A percentile compares a stretch with the other conserved stretches of the same genome.
Evolutionary conservation across 2,329 filamentous ascomycete species (phyloP).

Genomic region (Ceratocystiopsis sp.): DNA sequence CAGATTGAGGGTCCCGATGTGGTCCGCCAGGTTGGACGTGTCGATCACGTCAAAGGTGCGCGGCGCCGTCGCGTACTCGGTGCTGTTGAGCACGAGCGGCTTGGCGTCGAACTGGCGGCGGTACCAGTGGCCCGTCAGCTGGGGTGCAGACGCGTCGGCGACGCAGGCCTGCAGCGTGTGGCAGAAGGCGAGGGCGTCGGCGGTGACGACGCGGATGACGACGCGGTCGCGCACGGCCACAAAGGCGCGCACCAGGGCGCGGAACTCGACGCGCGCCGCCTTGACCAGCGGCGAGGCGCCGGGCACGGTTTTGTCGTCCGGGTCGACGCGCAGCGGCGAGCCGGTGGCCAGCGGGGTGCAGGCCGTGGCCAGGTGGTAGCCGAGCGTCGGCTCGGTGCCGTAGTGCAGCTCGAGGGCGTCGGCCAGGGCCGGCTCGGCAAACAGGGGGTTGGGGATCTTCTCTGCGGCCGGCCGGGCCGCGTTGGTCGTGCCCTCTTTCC

Average conservation of each 20-base stretch:
- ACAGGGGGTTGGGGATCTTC: conserved; percentile 24
- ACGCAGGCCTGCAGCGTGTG: conserved; percentile 29
- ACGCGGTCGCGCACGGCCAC: conserved; percentile 15
- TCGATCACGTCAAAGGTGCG: conserved; percentile 38
- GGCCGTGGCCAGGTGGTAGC: conserved; percentile 39
- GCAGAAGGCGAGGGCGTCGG: conserved; percentile 34
- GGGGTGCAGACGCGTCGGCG: conserved; percentile 9
- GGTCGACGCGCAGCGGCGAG: conserved; percentile 21
- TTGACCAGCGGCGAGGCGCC: conserved; percentile 6
- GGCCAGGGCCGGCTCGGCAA: conserved; percentile 18
- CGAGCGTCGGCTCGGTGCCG: conserved; percentile 31
- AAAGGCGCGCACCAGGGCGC: conserved; percentile 27
- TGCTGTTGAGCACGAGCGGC: conserved; percentile 23
- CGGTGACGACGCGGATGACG: conserved; percentile 26
- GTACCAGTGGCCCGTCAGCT: conserved; percentile 22
- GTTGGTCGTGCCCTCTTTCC: conserved; percentile 17
- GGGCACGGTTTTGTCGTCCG: conserved; percentile 6
- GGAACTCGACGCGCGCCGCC: conserved; percentile 27
- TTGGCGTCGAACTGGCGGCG: conserved; percentile 22
- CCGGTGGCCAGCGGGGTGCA: conserved; percentile 20
- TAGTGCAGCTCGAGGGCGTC: conserved; percentile 25
- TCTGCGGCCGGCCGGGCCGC: neutral
- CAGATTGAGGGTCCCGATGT: conserved; percentile 26
- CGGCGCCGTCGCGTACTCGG: conserved; percentile 22
- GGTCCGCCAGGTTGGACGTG: conserved; percentile 29